These are phyloP conservation scores for Lolium perenne DNA, from an alignment of 176 grass and related monocot genomes.

Conservation along the genomic window DNA sequence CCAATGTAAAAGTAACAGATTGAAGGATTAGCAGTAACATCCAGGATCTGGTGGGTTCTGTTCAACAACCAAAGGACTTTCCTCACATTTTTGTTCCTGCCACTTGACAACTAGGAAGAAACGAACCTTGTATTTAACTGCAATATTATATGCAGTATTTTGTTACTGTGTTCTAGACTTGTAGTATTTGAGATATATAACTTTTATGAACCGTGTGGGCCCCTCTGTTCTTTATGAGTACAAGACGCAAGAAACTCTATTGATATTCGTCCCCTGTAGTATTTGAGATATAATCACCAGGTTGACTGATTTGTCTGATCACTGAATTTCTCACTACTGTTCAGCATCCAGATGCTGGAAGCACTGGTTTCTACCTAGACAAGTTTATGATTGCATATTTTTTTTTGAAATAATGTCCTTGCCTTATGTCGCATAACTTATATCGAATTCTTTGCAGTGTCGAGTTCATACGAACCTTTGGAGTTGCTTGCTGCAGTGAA, in stretches of 20 bases:
- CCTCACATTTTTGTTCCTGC: too few species aligned
- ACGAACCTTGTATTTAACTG: constrained; percentile 23
- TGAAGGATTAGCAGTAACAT: too few species aligned
- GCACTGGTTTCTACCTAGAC: constrained; percentile 6
- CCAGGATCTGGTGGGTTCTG: too few species aligned
- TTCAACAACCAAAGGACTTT: too few species aligned
- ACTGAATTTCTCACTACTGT: neutral
- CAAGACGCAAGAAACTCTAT: neutral
- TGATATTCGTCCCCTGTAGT: constrained; percentile 14
- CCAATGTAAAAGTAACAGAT: too few species aligned
- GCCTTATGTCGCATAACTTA: neutral
- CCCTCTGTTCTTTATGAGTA: neutral
- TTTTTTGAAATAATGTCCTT: neutral
- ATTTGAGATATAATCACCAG: constrained; percentile 8
- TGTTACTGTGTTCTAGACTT: neutral
- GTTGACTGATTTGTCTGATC: neutral
- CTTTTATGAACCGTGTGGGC: neutral
- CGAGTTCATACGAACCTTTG: constrained; percentile 1
- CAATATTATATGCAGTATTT: constrained; percentile 20
- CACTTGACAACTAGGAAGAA: too few species aligned
- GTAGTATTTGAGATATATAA: constrained; percentile 11
- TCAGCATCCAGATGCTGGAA: neutral
- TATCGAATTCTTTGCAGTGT: neutral
- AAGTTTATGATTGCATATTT: neutral
- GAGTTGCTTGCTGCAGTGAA: neutral